Evolutionary conservation across 805 yeast genomes (phyloP), one percentile per base, ranked within the genome.

Genomic region (Kuraishia borneana): DNA sequence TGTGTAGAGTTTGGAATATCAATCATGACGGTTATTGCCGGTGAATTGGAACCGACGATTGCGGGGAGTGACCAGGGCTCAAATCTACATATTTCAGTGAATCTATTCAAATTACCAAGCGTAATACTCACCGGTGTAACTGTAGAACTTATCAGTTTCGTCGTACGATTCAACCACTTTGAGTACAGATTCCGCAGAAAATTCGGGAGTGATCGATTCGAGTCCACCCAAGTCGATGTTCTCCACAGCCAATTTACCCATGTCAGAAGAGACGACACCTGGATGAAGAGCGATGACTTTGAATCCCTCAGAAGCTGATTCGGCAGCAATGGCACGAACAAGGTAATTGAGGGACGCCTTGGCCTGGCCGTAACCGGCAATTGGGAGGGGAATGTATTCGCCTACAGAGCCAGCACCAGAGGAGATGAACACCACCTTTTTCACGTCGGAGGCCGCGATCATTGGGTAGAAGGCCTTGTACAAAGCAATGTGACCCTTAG

Each of bases 271-370:
- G 12, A 63, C 65, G 12, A 50, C 23, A 25, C 69, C 68, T 1
- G 70, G 70, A 35, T 59, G 61, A 10, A 60, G n/a, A 9, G 60
- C 42, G 17, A 58, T 40, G 27, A 54, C 47, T 7, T 44, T 50
- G 44, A 49, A 49, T 1, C 43, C 47, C n/a, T 56, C 56, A 1
- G 31, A 28, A 9, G 34, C 38, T 8, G n/a, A 16, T 34, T 60
- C 61, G 25, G 18, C 7, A 26, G 53, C 40, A 26, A 60, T 23
- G 18, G 50, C 50, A 26, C 41, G 47, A n/a, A 44, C 45, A 13
- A 53, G 38, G 42, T 46, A 53, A 47, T 61, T 59, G 39, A 60
- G 40, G 1, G 61, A 65, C 9, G 63, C 60, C 43, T 62, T 61
- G 12, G 63, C 52, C 30, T 43, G 45, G 2, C 63, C 64, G 38